Conservation (phyloP, 495 filamentous ascomycete species). For the Aspergillus hancockii region DNA sequence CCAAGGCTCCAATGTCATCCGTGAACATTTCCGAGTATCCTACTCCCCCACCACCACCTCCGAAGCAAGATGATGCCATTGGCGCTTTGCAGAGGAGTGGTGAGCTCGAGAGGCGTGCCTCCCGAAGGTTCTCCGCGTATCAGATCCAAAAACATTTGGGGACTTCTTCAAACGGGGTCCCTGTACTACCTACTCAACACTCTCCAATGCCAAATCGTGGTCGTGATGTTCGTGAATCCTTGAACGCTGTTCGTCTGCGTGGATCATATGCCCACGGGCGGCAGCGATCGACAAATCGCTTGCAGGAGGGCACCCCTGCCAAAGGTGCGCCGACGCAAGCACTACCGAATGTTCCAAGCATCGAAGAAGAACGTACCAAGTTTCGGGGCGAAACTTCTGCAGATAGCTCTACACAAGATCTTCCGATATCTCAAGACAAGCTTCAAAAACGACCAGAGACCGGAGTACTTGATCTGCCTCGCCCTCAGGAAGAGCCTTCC, state of each 20-base stretch:
- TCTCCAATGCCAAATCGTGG: slow-evolving; percentile 87
- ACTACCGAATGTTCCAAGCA: slow-evolving; percentile 67
- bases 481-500: slow-evolving; percentile 33
- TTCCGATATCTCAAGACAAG: slow-evolving; percentile 58
- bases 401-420: slow-evolving; percentile 37
- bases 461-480: slow-evolving; percentile 37
- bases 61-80: slow-evolving; percentile 85
- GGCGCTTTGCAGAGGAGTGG: slow-evolving; percentile 88
- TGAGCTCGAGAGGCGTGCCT: slow-evolving; percentile 90
- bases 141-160: slow-evolving; percentile 94
- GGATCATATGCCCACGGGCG: slow-evolving; percentile 68
- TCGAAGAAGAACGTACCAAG: slow-evolving; percentile 43
- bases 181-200: slow-evolving; percentile 82
- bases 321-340: slow-evolving; percentile 47
- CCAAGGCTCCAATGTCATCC: slow-evolving; percentile 42
- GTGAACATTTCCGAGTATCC: slow-evolving; percentile 39
- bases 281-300: slow-evolving; percentile 55
- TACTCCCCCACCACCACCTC: slow-evolving; percentile 72
- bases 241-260: slow-evolving; percentile 85
- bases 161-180: slow-evolving; percentile 74
- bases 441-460: slow-evolving; percentile 42
- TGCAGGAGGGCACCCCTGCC: slow-evolving; percentile 60
- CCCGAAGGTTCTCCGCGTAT: slow-evolving; percentile 89
- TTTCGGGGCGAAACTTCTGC: slow-evolving; percentile 34
- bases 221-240: slow-evolving; percentile 83